Percentiles rank a stretch among this genome's conserved stretches.
phyloP scores from a whole-genome alignment of 768 basidiomycete species.

The Boletus pseudo-olivaceus region DNA sequence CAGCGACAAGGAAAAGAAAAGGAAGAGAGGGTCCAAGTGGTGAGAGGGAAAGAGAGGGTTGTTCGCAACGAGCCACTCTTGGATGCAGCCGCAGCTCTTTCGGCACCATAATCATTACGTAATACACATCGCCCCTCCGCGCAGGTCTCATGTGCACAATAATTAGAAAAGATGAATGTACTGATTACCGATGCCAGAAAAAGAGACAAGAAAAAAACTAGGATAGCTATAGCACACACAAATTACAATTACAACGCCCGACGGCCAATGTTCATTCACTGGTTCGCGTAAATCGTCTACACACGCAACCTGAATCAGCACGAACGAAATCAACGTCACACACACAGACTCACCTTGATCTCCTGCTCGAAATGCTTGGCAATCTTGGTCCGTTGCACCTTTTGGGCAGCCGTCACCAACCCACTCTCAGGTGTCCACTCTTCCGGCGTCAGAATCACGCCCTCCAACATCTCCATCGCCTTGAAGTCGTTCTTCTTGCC shows the following conservation, averaged over 20 bases:
- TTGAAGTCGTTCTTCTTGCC: slow-evolving; percentile 90
- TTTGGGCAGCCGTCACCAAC: slow-evolving; percentile 87
- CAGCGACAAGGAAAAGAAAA: background rate
- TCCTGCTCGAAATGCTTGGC: slow-evolving; percentile 59
- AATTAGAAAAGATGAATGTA: background rate
- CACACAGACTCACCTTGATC: slow-evolving; percentile 47
- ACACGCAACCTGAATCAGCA: background rate
- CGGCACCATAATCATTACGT: slow-evolving; percentile 29
- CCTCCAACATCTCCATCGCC: slow-evolving; percentile 70
- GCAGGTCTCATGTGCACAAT: background rate
- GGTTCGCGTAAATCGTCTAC: slow-evolving; percentile 34
- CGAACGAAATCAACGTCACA: background rate
- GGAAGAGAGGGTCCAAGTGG: slow-evolving; percentile 7
- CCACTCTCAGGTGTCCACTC: slow-evolving; percentile 94
- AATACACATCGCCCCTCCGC: slow-evolving; percentile 18
- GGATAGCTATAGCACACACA: slow-evolving; percentile 1
- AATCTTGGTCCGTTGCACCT: slow-evolving; percentile 76
- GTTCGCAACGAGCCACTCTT: slow-evolving; percentile 21
- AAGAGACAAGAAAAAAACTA: background rate
- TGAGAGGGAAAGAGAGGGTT: slow-evolving; percentile 17
- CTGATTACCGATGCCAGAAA: background rate
- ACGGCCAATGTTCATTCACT: slow-evolving; percentile 11
- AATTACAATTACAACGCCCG: background rate
- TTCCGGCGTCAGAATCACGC: slow-evolving; percentile 72
- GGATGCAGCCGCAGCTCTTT: slow-evolving; percentile 25